These are phyloP conservation scores for Yamadazyma dendronema DNA, from an alignment of 1,139 yeast species.

Conservation along the genomic window DNA sequence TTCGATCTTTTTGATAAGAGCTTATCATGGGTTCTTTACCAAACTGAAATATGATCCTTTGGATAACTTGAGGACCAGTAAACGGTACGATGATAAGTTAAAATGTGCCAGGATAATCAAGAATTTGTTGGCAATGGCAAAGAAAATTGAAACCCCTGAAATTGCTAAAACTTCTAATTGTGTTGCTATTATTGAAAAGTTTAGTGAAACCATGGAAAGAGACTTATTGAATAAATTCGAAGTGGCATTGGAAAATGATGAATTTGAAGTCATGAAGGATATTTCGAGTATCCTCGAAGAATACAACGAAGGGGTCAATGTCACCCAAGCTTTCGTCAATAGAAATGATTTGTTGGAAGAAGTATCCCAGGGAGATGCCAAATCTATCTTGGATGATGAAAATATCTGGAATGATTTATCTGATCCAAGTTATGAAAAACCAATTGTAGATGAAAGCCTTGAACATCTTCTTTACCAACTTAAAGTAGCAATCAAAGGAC, in stretches of 20 bases:
- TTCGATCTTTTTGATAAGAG: conserved; percentile 70
- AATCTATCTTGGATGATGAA: conserved; percentile 37
- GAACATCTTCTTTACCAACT: conserved; percentile 34
- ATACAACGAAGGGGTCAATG: conserved; percentile 83
- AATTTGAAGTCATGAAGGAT: conserved; percentile 68
- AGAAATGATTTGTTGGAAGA: conserved; percentile 71
- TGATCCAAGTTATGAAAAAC: conserved; percentile 34
- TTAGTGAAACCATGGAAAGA: conserved; percentile 75
- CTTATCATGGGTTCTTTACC: conserved; percentile 73
- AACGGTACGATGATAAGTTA: conserved; percentile 49
- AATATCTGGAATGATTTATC: conserved; percentile 34
- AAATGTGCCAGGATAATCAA: conserved; percentile 70
- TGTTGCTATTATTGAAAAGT: conserved; percentile 60
- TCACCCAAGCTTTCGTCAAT: conserved; percentile 78
- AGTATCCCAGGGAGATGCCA: conserved; percentile 27
- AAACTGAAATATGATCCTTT: conserved; percentile 64
- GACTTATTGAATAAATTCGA: conserved; percentile 59
- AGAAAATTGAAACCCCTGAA: conserved; percentile 55
- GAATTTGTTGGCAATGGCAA: conserved; percentile 61
- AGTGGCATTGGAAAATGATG: conserved; percentile 56
- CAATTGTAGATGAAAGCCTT: conserved; percentile 33
- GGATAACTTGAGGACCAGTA: conserved; percentile 46
- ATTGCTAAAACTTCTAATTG: conserved; percentile 49
- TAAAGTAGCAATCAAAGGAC: conserved; percentile 54
- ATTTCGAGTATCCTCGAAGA: conserved; percentile 76